Evolutionary conservation across 2,329 filamentous ascomycete species (phyloP).

Genomic region (Colletotrichum coccodes): DNA sequence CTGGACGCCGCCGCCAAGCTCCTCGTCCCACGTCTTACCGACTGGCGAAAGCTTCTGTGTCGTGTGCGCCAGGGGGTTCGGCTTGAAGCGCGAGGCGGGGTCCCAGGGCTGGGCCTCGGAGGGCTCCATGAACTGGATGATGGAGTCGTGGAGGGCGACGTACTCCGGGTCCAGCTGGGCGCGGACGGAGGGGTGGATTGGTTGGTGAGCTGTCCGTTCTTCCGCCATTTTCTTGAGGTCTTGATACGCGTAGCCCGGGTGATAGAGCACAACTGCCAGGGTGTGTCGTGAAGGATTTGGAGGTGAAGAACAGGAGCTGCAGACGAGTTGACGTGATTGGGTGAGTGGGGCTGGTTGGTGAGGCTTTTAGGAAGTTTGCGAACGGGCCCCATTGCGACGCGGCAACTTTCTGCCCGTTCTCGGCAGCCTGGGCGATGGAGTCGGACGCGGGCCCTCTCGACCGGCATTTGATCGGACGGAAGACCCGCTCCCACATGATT

Average conservation of each 20-base stretch:
- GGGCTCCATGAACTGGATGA: slow-evolving; percentile 48
- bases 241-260: too few species aligned
- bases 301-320: background rate
- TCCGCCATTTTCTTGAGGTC: background rate
- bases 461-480: background rate
- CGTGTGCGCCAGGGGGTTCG: slow-evolving; percentile 5
- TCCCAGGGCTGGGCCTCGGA: slow-evolving; percentile 47
- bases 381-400: background rate
- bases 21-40: slow-evolving; percentile 10
- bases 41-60: slow-evolving; percentile 5
- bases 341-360: background rate
- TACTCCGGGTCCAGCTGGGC: slow-evolving; percentile 49
- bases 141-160: slow-evolving; percentile 47
- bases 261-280: too few species aligned
- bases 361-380: slow-evolving; percentile 9
- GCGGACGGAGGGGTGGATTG: slow-evolving; percentile 45
- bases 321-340: background rate
- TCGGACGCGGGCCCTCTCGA: background rate
- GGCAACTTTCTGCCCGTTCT: too few species aligned
- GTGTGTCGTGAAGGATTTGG: too few species aligned
- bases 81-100: background rate
- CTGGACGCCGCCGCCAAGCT: slow-evolving; percentile 39
- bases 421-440: background rate
- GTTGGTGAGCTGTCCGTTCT: slow-evolving; percentile 39
- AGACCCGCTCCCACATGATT: background rate